Evolutionary conservation across 495 filamentous ascomycete genomes (phyloP).

Genomic region (Lepidopterella palustris): DNA sequence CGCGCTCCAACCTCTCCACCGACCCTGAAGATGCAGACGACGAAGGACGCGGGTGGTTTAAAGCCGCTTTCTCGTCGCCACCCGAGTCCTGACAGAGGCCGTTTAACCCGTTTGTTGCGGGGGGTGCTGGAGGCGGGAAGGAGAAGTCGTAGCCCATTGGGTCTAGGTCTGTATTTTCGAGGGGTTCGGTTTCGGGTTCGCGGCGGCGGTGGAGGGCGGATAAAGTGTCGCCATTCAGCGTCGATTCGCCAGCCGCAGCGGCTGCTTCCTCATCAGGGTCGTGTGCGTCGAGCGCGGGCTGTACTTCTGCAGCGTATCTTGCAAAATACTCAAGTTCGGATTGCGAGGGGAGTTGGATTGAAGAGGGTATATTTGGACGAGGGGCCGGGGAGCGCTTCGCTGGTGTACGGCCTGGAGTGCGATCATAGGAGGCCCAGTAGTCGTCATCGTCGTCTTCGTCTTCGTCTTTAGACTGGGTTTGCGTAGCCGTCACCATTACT

Average conservation of each 20-base stretch:
- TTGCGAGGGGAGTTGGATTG: constrained; percentile 32
- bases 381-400: constrained; percentile 56
- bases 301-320: constrained; percentile 72
- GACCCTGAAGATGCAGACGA: constrained; percentile 27
- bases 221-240: constrained; percentile 47
- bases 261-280: constrained; percentile 52
- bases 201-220: constrained; percentile 12
- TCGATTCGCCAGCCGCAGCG: constrained; percentile 45
- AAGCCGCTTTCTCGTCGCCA: constrained; percentile 8
- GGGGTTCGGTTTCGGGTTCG: constrained; percentile 26
- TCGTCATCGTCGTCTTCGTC: constrained; percentile 64
- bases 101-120: neutral
- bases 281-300: constrained; percentile 84
- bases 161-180: constrained; percentile 7
- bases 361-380: constrained; percentile 29
- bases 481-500: constrained; percentile 3
- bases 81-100: constrained; percentile 3
- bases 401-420: constrained; percentile 72
- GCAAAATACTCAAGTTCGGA: constrained; percentile 76
- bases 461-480: constrained; percentile 20
- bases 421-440: constrained; percentile 94
- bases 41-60: constrained; percentile 27
- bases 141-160: constrained; percentile 17
- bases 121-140: neutral
- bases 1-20: constrained; percentile 31